Percentiles rank a stretch among this genome's conserved stretches.
These are phyloP conservation scores for Zygoascus ofunaensis DNA, from an alignment of 805 yeast genomes.

Conservation along the genomic window DNA sequence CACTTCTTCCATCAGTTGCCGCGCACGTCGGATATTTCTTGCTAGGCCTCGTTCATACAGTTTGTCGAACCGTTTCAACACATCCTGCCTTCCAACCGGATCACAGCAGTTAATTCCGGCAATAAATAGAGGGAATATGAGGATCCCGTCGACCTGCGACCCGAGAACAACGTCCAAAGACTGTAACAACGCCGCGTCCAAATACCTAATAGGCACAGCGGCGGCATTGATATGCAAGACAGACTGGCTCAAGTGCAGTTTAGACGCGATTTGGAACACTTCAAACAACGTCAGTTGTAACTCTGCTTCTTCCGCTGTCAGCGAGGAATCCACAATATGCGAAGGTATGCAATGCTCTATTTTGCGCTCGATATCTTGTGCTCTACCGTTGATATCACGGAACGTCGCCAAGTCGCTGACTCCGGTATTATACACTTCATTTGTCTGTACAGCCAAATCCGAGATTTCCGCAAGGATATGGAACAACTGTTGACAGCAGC, in stretches of 20 bases:
- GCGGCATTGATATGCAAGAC: constrained; percentile 52
- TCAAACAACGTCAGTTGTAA: constrained; percentile 64
- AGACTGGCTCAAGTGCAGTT: constrained; percentile 57
- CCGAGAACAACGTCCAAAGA: constrained; percentile 55
- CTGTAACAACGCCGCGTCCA: constrained; percentile 44
- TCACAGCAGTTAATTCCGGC: constrained; percentile 63
- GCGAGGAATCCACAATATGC: constrained; percentile 35
- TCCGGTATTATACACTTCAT: constrained; percentile 28
- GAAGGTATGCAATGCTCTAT: constrained; percentile 48
- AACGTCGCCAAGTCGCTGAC: constrained; percentile 11
- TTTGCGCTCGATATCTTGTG: constrained; percentile 35
- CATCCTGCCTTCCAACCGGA: constrained; percentile 40
- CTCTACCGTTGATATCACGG: constrained; percentile 17
- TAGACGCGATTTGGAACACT: constrained; percentile 59
- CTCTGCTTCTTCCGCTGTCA: constrained; percentile 43
- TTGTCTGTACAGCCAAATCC: constrained; percentile 46
- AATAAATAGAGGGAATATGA: constrained; percentile 70
- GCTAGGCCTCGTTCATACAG: constrained; percentile 58
- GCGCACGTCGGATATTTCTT: constrained; percentile 46
- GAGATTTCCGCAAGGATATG: constrained; percentile 60
- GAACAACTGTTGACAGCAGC: constrained; percentile 62
- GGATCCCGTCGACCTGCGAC: constrained; percentile 58
- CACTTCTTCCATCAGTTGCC: constrained; percentile 32
- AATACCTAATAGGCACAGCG: constrained; percentile 51
- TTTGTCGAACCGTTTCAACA: constrained; percentile 44